phyloP scores from a whole-genome alignment of 257 asterid species.

The Penstemon newberryi region DNA sequence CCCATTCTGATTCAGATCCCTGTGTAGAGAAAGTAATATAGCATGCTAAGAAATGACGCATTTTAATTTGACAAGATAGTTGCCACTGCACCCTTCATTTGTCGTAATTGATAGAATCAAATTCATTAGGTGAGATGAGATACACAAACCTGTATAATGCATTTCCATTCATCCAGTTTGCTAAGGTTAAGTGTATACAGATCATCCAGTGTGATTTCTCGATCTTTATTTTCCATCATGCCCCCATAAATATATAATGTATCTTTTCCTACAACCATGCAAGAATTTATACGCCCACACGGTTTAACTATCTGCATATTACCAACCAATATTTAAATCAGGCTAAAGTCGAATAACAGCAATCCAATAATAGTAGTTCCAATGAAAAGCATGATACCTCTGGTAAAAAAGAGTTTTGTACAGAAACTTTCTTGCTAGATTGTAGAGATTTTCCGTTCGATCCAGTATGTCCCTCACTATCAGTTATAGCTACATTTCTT shows the following conservation, averaged over 20 bases:
- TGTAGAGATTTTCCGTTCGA: conserved; percentile 30
- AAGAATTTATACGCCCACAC: conserved; percentile 91
- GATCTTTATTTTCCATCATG: conserved; percentile 93
- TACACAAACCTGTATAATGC: conserved; percentile 73
- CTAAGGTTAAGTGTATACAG: conserved; percentile 82
- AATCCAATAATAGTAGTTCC: not conserved
- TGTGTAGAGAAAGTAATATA: conserved; percentile 29
- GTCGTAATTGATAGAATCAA: not conserved
- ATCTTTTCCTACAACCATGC: conserved; percentile 87
- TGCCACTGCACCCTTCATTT: not conserved
- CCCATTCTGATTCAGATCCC: conserved; percentile 97
- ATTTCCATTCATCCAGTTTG: conserved; percentile 97
- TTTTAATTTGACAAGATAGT: not conserved
- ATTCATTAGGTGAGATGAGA: conserved; percentile 12
- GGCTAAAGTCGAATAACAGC: conserved; percentile 10
- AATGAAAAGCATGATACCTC: conserved; percentile 48
- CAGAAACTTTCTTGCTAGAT: conserved; percentile 47
- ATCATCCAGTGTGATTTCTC: conserved; percentile 91
- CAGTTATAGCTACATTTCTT: conserved; percentile 43
- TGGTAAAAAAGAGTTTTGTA: conserved; percentile 63
- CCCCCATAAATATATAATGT: conserved; percentile 88
- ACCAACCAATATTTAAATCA: conserved; percentile 11
- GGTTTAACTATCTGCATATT: conserved; percentile 81
- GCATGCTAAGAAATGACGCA: conserved; percentile 11
- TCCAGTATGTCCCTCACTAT: conserved; percentile 38